These are phyloP conservation scores for Globisporangium cederbergense DNA, from an alignment of 352 stramenopile species.

Conservation along the genomic window DNA sequence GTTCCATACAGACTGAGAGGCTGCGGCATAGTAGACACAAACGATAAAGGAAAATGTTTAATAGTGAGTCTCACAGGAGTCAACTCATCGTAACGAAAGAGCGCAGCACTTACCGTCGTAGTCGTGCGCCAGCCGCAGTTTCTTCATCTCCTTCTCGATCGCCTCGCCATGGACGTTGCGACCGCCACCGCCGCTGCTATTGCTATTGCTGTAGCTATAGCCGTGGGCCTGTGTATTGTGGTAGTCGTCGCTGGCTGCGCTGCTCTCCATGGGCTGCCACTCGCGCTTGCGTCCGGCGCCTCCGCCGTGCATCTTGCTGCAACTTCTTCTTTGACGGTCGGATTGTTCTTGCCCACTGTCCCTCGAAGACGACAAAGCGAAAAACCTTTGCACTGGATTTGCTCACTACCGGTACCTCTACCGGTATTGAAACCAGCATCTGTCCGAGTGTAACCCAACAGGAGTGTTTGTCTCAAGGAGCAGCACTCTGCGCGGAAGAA, in stretches of 20 bases:
- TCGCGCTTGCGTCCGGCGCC: conserved; percentile 34
- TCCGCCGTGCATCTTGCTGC: conserved; percentile 3
- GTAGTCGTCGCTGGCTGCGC: neutral
- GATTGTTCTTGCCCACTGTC: neutral
- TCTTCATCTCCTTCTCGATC: conserved; percentile 75
- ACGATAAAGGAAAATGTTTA: neutral
- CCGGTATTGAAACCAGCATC: no score
- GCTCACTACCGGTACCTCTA: no score
- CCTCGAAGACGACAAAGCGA: neutral
- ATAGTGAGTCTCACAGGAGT: neutral
- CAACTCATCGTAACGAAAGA: neutral
- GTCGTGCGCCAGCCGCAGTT: conserved; percentile 64
- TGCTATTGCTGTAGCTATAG: neutral
- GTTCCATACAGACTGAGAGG: conserved; percentile 10
- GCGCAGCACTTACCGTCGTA: conserved; percentile 28
- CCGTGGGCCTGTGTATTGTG: neutral
- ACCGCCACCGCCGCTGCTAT: neutral
- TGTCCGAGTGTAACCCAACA: no score
- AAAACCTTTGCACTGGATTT: no score
- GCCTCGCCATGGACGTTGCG: conserved; percentile 25
- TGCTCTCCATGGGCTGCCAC: conserved; percentile 20
- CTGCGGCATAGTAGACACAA: neutral
- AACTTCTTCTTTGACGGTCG: neutral
- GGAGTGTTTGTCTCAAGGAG: no score
- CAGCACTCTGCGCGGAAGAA: no score